Evolutionary conservation across 805 yeast species (phyloP), one percentile per base, ranked within the genome.

Genomic region (Saturnispora ahearnii): DNA sequence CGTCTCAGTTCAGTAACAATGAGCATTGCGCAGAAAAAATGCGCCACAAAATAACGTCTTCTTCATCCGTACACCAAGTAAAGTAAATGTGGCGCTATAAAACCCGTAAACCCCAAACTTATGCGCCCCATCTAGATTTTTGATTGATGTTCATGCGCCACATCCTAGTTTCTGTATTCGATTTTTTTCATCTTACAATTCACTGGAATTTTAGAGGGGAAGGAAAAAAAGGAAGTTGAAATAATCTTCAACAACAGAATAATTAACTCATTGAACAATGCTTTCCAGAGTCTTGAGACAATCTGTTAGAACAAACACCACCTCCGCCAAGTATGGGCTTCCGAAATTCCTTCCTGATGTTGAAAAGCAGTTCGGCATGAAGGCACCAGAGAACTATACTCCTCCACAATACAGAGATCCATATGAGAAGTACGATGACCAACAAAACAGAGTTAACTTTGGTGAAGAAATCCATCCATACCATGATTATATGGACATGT

Each of bases 401-500:
- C 59, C 63, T 46, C 68, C 68, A 37, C 88, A 80, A 68, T 66
- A 72, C 58, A 79, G 82, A 64, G 82, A 78, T 62, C 95, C 93
- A 42, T 80, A 84, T 62, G 73, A 67, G 53, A 80, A 78, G 61
- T 87, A 82, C 67, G 93, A 86, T 63, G 91, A 86, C 64, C 85
- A 72, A 58, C 95, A 86, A 67, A 78, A 82, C 65, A 78, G 91
- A 70, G 80, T 95, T 68, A 86, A 87, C 71, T 72, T 77, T 56
- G 76, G 78, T 55, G 89, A 87, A 54, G 86, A 88, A 29, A 65
- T 86, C 55, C 81, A 81, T 63, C 78, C 81, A 49, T 78, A 81
- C 59, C 84, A 82, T 57, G 96, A 87, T 61, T 69, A 78, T 65
- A 73, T 81, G 61, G 90, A 87, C 65, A 75, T 85, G 73, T 87